A percentile compares a stretch with the other conserved stretches of the same genome.
These are phyloP conservation scores for Yarrowia bubula DNA, from an alignment of 805 yeast genomes.

Conservation along the genomic window DNA sequence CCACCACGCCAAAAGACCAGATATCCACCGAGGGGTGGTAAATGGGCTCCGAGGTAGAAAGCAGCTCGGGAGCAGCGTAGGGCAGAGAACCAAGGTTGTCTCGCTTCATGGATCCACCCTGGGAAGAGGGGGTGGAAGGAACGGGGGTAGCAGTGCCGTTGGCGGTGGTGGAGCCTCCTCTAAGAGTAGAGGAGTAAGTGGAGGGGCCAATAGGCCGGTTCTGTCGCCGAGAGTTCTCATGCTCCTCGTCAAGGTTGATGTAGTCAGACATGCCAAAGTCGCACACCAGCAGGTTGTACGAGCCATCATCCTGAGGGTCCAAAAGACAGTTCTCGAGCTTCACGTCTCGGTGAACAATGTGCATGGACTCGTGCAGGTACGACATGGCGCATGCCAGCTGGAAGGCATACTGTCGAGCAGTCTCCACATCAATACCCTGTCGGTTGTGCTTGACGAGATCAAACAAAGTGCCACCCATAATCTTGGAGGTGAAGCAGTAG, in stretches of 20 bases:
- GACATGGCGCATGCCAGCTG: slow-evolving; percentile 60
- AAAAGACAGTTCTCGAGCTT: slow-evolving; percentile 78
- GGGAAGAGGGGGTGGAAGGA: slow-evolving; percentile 18
- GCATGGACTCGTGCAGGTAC: slow-evolving; percentile 60
- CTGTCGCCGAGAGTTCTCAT: slow-evolving; percentile 15
- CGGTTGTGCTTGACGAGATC: slow-evolving; percentile 70
- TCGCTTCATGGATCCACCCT: slow-evolving; percentile 22
- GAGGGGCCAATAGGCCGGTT: slow-evolving; percentile 19
- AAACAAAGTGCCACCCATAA: slow-evolving; percentile 76
- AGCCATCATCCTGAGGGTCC: slow-evolving; percentile 42
- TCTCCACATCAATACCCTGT: slow-evolving; percentile 29
- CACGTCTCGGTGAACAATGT: slow-evolving; percentile 77
- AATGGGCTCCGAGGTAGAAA: slow-evolving; percentile 53
- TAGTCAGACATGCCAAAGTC: slow-evolving; percentile 82
- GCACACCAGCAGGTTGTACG: slow-evolving; percentile 56
- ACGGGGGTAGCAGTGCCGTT: slow-evolving; percentile 18
- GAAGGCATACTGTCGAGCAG: slow-evolving; percentile 43
- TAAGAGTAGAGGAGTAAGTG: slow-evolving; percentile 4
- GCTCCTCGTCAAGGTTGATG: slow-evolving; percentile 28
- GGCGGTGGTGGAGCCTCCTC: slow-evolving; percentile 9
- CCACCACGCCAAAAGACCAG: slow-evolving; percentile 86
- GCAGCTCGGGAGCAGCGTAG: slow-evolving; percentile 85
- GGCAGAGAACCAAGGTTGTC: slow-evolving; percentile 80
- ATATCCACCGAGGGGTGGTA: slow-evolving; percentile 71
- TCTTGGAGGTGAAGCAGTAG: slow-evolving; percentile 68